Conservation (phyloP, 768 basidiomycete genomes). For the Phylloporus arenicola region DNA sequence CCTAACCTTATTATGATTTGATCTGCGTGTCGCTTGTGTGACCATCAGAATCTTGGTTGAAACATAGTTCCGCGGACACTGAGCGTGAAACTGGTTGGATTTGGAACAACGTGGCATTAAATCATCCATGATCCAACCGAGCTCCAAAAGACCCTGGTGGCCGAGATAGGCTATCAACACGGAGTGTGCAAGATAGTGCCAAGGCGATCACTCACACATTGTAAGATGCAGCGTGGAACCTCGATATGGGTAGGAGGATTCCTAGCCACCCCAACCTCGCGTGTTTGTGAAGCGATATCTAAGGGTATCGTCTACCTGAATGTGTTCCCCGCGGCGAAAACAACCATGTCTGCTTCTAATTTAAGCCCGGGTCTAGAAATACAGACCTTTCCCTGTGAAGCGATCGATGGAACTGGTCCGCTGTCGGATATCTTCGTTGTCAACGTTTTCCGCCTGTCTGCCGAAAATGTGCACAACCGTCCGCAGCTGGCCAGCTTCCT, state of each 20-base stretch:
- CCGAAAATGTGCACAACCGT: neutral
- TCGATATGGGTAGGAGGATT: conserved; percentile 4
- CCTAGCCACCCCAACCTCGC: conserved; percentile 40
- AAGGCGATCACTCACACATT: conserved; percentile 1
- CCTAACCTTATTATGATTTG: neutral
- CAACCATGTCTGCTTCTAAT: neutral
- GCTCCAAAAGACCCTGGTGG: neutral
- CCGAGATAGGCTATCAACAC: neutral
- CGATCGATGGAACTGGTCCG: conserved; percentile 23
- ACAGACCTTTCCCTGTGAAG: conserved; percentile 1
- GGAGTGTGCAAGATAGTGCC: neutral
- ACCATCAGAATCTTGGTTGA: neutral
- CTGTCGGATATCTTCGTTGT: conserved; percentile 41
- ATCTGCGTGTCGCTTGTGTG: neutral
- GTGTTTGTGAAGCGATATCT: conserved; percentile 30
- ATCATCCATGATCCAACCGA: neutral
- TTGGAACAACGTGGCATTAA: neutral
- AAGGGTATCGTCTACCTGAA: neutral
- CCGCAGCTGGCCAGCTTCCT: neutral
- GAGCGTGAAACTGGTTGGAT: neutral
- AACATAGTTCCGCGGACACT: neutral
- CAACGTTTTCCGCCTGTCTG: conserved; percentile 32
- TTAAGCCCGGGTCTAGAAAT: neutral
- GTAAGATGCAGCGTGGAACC: conserved; percentile 4
- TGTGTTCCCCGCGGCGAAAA: neutral